Base-by-base conservation (phyloP, 1,284 basidiomycete species). In the Moesziomyces parantarcticus region DNA sequence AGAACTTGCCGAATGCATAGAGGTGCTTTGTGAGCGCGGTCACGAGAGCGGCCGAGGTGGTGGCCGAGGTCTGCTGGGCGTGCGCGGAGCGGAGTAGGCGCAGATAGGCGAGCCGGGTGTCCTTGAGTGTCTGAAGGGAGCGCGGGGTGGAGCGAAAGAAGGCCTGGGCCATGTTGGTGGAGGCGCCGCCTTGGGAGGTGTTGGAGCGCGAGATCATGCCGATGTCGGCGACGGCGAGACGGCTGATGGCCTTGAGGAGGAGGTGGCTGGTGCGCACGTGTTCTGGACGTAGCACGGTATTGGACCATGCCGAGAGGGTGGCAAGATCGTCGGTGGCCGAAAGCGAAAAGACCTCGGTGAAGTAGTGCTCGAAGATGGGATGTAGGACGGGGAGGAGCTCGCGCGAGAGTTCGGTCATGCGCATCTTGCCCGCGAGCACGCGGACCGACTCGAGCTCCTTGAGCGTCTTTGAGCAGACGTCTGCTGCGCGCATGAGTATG, bases 391-490 rank as follows among this genome's bases (percentile, higher is more conserved):
- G 81, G 20, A 83, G 71, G 13, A 83, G 69, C 43, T 67, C 47
- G 11, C 62, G 56, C n/a, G 79, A 77, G 42, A 83, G 73, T 46
- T 82, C 79, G 26, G 81, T 70, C 81, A 83, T 83, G 26, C 80
- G 73, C 56, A 83, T 70, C 60, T 79, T 81, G 39, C 82, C 81
- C 11, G 81, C 77, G 11, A 83, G 62, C 7, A 83, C 63, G 25
- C 75, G 76, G 22, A 82, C 79, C 13, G 73, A 69, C 21, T 65
- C 74, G 42, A 83, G 76, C 54, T 82, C 80, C 66, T 83, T 83
- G 40, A 83, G 62, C 34, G 69, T 74, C 50, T 76, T 73, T 36
- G 70, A 65, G 47, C 74, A 66, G 22, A 78, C 74, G 45, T 83
- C 79, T 2, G 75, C 69, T 23, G 76, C 74, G 25, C 79, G 73